Evolutionary conservation across 2,329 filamentous ascomycete species (phyloP).

Genomic region (Botrytis pseudocinerea): DNA sequence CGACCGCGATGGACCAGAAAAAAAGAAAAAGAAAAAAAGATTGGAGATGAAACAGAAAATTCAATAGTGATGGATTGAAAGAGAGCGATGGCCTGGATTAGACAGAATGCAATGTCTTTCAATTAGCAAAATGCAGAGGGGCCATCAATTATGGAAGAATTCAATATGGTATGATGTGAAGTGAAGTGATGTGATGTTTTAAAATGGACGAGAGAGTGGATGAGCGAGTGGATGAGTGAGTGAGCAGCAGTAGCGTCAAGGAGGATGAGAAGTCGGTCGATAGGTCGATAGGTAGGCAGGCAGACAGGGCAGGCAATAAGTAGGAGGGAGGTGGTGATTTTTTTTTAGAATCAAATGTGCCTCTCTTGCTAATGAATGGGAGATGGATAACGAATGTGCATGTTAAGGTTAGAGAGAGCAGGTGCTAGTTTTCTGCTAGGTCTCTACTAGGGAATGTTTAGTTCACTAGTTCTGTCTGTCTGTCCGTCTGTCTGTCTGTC

Average conservation of each 20-base stretch:
- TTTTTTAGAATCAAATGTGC: no score
- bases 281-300: neutral
- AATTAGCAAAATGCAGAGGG: constrained; percentile 1
- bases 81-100: neutral
- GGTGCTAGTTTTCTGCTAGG: neutral
- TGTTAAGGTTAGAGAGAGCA: neutral
- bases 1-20: neutral
- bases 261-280: neutral
- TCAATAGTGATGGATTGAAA: constrained; percentile 6
- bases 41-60: neutral
- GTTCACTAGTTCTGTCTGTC: no score
- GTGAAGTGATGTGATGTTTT: neutral
- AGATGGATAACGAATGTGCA: neutral
- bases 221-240: neutral
- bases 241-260: neutral
- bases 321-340: no score
- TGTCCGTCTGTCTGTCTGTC: neutral
- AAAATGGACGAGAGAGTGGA: neutral
- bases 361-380: neutral
- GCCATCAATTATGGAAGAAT: neutral
- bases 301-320: neutral
- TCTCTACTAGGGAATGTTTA: neutral
- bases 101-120: neutral
- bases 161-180: neutral
- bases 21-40: neutral